Base-by-base conservation (phyloP, 331 rosid genomes). In the Rosa hybrid region DNA sequence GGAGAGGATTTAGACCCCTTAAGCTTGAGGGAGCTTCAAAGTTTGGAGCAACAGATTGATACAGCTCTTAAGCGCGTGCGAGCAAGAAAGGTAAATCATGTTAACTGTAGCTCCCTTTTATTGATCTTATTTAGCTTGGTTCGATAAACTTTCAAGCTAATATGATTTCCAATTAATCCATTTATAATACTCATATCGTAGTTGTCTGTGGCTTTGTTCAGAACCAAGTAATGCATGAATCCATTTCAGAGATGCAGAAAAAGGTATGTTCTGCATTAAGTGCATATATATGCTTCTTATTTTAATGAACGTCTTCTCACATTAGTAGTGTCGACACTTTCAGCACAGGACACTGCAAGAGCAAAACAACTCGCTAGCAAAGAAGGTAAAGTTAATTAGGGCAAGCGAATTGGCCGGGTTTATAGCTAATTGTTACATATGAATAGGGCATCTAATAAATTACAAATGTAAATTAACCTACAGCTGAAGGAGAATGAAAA, bases 31-130 rank as follows among this genome's bases (percentile, higher is more conserved):
- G 97, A 94, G 86, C 90, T 94, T 84, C 92, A 90, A 81, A 82
- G 84, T 85, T 86, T 94, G 71, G 98, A 94, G 83, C 89, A 88
- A 53, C 98, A 90, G 74, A 89, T 94, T 56, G 95, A 91, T 34
- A 48, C 78, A 80, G 90, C 95, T 77, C 88, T 94, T 68, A 90
- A 86, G 90, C 95, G 97, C 48, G 78, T 94, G 67, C 77, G 98
- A 89, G 69, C 84, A 16, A 89, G 84, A 89, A 94, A 94, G 97
- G 98, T 94, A 17, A 82, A 11, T 7, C 10, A 27, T 11, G 25
- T 44, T 30, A 48, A 16, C n/a, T 7, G 64, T 57, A 57, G 62
- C 46, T 34, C 2, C 16, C 10, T 7, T 44, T n/a, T 12, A 42
- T 60, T 12, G 18, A n/a, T 49, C 49, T 30, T 11, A 3, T 7